phyloP scores from a whole-genome alignment of 306 rosid species.

The Lupinus albus region DNA sequence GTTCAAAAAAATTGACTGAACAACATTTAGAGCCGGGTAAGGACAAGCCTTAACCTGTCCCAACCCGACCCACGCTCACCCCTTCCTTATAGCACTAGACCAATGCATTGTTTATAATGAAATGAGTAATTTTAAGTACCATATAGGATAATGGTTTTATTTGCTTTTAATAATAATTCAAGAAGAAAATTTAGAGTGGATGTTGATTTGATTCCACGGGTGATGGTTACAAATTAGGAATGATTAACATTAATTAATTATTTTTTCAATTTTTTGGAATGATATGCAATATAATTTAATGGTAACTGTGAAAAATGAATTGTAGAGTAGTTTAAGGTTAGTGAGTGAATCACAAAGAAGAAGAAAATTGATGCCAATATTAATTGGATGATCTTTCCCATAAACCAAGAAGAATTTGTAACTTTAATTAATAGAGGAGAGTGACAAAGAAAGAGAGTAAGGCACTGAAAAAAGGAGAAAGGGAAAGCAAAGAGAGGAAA shows the following conservation, averaged over 20 bases:
- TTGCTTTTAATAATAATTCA: background rate
- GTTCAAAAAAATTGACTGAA: no score
- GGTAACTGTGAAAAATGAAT: slow-evolving; percentile 29
- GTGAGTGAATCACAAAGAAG: slow-evolving; percentile 34
- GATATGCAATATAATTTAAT: background rate
- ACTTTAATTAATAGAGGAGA: slow-evolving; percentile 53
- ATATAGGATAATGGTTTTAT: no score
- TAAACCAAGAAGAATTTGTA: slow-evolving; percentile 59
- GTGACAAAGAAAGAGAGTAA: slow-evolving; percentile 60
- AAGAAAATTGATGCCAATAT: slow-evolving; percentile 41
- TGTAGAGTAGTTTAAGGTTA: slow-evolving; percentile 27
- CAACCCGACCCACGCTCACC: no score
- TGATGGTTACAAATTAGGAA: background rate
- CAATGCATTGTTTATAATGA: no score
- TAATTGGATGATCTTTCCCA: slow-evolving; percentile 63
- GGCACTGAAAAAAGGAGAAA: slow-evolving; percentile 32
- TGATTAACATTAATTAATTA: background rate
- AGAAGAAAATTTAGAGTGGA: background rate
- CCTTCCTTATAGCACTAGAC: no score
- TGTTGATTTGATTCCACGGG: slow-evolving; percentile 23
- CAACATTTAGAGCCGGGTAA: no score
- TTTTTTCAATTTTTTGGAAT: background rate
- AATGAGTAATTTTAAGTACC: no score
- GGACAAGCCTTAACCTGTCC: no score
- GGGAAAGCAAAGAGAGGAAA: slow-evolving; percentile 27